These are phyloP conservation scores for Uronychia binucleata DNA, from an alignment of 73 alveolate genomes.

Conservation along the genomic window DNA sequence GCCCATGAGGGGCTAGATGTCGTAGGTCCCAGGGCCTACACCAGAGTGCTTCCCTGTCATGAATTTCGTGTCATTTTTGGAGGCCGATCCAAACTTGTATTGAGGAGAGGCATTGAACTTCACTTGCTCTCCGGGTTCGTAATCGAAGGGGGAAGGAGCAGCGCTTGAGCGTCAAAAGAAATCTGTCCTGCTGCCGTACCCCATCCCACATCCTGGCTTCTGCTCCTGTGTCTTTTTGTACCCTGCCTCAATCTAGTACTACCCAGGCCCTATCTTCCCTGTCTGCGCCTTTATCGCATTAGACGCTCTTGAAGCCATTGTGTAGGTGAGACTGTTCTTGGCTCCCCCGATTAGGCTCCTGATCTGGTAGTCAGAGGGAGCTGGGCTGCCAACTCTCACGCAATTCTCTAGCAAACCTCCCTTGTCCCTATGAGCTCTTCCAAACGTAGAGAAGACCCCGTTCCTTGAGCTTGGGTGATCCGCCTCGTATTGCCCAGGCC, in stretches of 20 bases:
- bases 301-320: not conserved
- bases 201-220: not conserved
- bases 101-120: not conserved
- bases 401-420: not conserved
- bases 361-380: not conserved
- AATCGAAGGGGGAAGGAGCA: not conserved
- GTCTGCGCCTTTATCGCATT: not conserved
- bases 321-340: not conserved
- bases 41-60: not conserved
- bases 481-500: no score
- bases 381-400: not conserved
- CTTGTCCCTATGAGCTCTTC: not conserved
- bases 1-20: not conserved
- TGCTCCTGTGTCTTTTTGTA: not conserved
- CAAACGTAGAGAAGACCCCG: not conserved
- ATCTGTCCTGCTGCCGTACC: not conserved
- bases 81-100: not conserved
- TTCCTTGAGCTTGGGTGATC: no score
- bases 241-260: not conserved
- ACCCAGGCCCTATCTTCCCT: not conserved
- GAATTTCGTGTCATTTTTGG: not conserved
- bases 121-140: not conserved
- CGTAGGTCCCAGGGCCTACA: not conserved
- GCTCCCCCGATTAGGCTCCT: not conserved
- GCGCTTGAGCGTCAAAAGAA: not conserved